Conservation (phyloP, 1,139 yeast species). For the Yamadazyma jaroonii region DNA sequence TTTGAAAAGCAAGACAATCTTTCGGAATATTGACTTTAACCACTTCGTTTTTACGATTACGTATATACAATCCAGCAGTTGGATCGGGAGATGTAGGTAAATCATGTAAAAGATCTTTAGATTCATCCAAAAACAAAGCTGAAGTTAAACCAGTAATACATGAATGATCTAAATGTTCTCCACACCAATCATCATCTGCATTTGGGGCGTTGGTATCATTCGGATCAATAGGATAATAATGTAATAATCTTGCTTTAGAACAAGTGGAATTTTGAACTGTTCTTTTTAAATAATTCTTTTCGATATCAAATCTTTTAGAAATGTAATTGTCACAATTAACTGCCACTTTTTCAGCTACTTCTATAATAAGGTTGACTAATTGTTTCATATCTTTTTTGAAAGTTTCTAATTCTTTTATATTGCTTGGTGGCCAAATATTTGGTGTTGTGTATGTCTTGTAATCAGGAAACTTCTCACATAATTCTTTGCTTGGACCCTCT, state of each 20-base stretch:
- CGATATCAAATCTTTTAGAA: constrained; percentile 26
- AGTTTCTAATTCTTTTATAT: constrained; percentile 17
- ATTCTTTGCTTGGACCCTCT: constrained; percentile 44
- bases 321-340: constrained; percentile 50
- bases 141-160: constrained; percentile 62
- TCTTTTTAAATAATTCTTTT: constrained; percentile 36
- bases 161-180: constrained; percentile 63
- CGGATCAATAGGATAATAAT: constrained; percentile 41
- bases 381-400: constrained; percentile 38
- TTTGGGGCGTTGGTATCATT: constrained; percentile 8
- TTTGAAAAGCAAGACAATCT: constrained; percentile 61
- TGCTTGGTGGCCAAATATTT: constrained; percentile 52
- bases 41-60: constrained; percentile 41
- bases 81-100: constrained; percentile 41
- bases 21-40: constrained; percentile 55
- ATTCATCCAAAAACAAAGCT: constrained; percentile 50
- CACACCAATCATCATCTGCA: constrained; percentile 52
- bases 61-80: constrained; percentile 52
- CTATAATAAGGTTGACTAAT: constrained; percentile 46
- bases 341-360: constrained; percentile 52
- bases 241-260: constrained; percentile 58
- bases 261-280: constrained; percentile 52
- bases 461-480: constrained; percentile 28
- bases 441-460: constrained; percentile 46
- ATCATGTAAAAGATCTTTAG: constrained; percentile 18